Evolutionary conservation across 306 rosid genomes (phyloP), one percentile per base, ranked within the genome.

Genomic region (Vicia faba): DNA sequence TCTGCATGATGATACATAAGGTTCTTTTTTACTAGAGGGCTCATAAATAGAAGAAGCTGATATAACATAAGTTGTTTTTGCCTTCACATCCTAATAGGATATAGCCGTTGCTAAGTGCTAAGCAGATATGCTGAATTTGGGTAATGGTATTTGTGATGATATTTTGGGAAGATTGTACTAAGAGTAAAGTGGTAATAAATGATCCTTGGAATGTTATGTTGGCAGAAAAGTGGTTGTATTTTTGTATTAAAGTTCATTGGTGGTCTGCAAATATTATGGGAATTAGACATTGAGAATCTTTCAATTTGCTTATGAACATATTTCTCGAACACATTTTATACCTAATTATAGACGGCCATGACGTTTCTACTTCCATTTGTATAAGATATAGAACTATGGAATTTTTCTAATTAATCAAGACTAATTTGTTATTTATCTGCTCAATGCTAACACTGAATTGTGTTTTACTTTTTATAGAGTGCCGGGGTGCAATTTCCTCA

Each of bases 401-500:
- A 44, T 33, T 55, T 62, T 15, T 13, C 14, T 46, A 7, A 33
- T 41, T 76, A 43, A 41, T 43, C 33, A 36, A 33, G 54, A 43
- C 31, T 45, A 33, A 36, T 67, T 60, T 14, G 19, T 51, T 50
- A 16, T 51, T 40, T 41, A 8, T 73, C 61, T 45, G 58, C 45
- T 18, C 14, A 51, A 33, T 60, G 53, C 46, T 29, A 53, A 50
- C 15, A 4, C 54, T 59, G 60, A 59, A 59, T 33, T 35, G 68
- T 36, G 67, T 71, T 66, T 70, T 59, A 41, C 68, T 44, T 71
- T 78, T 71, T 69, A 51, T 87, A 92, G 98, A 89, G 82, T 81
- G 89, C 95, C 33, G 96, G 98, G 44, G 91, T 89, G 71, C 85
- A 92, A 73, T 92, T 92, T 78, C 85, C 89, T 68, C 92, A 92